Evolutionary conservation across 1,284 basidiomycete genomes (phyloP), one percentile per base, ranked within the genome.

Genomic region (Ceratorhiza oryzae-sativae): DNA sequence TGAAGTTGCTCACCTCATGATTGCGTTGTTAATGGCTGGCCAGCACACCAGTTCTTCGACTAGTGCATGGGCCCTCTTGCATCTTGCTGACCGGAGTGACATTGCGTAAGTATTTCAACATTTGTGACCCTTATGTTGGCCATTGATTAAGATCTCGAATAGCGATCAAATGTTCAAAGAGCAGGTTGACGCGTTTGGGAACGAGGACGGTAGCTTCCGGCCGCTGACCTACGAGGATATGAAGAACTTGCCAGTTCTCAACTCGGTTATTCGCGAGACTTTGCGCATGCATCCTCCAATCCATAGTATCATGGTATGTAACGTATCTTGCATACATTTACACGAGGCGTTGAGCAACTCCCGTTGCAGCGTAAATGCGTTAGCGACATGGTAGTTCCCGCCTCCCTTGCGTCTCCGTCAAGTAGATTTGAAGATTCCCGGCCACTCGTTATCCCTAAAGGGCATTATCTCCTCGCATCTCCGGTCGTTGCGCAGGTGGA

Each of bases 1-100:
- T 75, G 95, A 98, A 80, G 92, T 99, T 74, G 95, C 97, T 0
- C 97, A 98, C 79, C 95, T 98, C 79, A 90, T 99, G 91, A 96
- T 95, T 77, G 94, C 94, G 23, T 86, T 96, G 56, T 88, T 97
- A 74, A 96, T 97, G 95, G 97, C 97, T 45, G 97, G 97, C 30
- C 97, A 99, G 82, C 97, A 99, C 83, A 99, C 97, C 0, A 94
- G 91, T 76, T 96, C 95, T 20, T 92, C 97, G 0, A 93, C 94
- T 9, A 89, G 89, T 27, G 90, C 94, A 4, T 99, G 97, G 97
- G 81, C 91, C n/a, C 84, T 99, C 45, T 86, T 98, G 58, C 94
- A 97, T 77, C 81, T 99, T 23, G 97, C 95, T n/a, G 83, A 87
- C 75, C 85, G 90, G 71, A 88, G 88, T 0, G 89, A 94, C 55